Percentiles rank a stretch among this genome's conserved stretches.
These are phyloP conservation scores for Aspergillus thermomutatus DNA, from an alignment of 2,329 filamentous ascomycete species.

Conservation along the genomic window DNA sequence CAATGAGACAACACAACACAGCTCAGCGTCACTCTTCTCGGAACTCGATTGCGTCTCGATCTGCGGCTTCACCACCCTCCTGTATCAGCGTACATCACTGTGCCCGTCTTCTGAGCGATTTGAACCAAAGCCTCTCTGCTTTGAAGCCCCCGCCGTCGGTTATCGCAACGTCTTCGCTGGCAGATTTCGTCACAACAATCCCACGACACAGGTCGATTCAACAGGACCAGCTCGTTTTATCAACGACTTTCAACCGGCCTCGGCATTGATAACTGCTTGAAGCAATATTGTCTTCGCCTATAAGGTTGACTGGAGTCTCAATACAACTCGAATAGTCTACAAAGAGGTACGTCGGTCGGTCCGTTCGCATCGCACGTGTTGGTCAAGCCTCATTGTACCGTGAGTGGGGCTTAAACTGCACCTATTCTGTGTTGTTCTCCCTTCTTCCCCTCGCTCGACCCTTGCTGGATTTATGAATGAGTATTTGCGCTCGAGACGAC, in stretches of 20 bases:
- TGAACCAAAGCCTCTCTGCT: background rate
- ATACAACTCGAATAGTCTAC: background rate
- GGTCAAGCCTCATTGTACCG: background rate
- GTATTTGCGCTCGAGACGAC: background rate
- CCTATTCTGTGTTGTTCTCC: background rate
- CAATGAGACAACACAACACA: constrained; percentile 21
- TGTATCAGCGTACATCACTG: background rate
- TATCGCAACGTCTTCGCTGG: background rate
- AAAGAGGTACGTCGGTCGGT: background rate
- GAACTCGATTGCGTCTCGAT: background rate
- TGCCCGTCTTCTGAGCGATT: background rate
- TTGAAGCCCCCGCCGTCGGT: background rate
- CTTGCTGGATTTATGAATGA: background rate
- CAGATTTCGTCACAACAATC: background rate
- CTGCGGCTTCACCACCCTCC: background rate
- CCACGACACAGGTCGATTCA: background rate
- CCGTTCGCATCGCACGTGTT: background rate
- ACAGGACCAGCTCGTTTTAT: background rate
- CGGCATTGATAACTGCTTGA: background rate
- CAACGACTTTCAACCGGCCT: background rate
- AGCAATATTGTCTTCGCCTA: background rate
- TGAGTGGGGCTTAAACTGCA: background rate
- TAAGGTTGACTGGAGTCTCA: background rate
- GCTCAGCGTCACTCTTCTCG: constrained; percentile 9
- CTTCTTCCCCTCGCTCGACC: background rate